A percentile compares a stretch with the other conserved stretches of the same genome.
phyloP scores from a whole-genome alignment of 2,329 filamentous ascomycete genomes.

The Penicillium olsonii region DNA sequence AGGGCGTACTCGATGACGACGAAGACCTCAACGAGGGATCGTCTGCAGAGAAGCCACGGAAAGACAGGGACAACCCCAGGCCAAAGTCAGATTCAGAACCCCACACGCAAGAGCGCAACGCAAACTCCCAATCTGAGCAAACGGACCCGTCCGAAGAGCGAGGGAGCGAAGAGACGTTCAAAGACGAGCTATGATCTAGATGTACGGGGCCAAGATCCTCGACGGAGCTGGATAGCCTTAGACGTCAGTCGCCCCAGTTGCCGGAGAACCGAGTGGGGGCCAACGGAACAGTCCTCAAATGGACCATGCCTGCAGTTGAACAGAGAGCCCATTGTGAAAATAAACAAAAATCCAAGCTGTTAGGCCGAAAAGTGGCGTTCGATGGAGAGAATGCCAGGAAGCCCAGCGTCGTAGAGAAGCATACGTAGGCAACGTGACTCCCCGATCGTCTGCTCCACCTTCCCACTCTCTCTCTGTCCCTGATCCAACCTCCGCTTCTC shows the following conservation, averaged over 20 bases:
- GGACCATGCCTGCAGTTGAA: too few species aligned
- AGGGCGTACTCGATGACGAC: conserved; percentile 67
- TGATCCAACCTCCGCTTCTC: conserved; percentile 17
- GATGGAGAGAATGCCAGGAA: neutral
- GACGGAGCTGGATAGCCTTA: neutral
- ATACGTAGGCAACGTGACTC: conserved; percentile 29
- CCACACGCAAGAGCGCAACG: neutral
- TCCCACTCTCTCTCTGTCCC: conserved; percentile 17
- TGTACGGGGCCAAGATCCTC: neutral
- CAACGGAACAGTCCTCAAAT: too few species aligned
- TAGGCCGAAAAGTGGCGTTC: too few species aligned
- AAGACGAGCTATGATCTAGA: conserved; percentile 39
- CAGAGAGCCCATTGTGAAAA: too few species aligned
- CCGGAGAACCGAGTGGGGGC: too few species aligned
- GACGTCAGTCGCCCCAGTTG: conserved; percentile 26
- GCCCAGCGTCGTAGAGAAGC: neutral
- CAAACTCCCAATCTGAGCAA: conserved; percentile 7
- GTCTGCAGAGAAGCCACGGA: conserved; percentile 10
- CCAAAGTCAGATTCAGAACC: conserved; percentile 15
- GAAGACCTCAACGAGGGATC: conserved; percentile 43
- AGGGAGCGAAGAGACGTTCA: conserved; percentile 44
- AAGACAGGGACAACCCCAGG: conserved; percentile 24
- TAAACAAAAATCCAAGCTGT: too few species aligned
- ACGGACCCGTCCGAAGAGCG: conserved; percentile 13
- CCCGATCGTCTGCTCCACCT: conserved; percentile 25